Evolutionary conservation across 2,329 filamentous ascomycete genomes (phyloP).

Genomic region (Fusarium haematococcum): DNA sequence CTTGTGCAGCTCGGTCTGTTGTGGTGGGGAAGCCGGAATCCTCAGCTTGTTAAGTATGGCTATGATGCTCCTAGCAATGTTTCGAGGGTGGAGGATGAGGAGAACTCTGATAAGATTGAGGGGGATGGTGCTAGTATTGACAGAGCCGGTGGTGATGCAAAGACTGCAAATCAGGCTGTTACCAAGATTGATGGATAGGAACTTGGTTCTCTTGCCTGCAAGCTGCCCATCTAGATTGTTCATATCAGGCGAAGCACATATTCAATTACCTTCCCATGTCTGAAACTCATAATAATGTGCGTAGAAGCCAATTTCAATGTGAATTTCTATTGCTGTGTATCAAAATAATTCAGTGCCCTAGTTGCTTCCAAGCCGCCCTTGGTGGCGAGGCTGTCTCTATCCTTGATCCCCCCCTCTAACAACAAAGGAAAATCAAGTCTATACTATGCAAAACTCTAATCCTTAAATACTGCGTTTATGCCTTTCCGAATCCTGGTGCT

Average conservation of each 20-base stretch:
- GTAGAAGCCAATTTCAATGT: background rate
- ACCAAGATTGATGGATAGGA: conserved; percentile 11
- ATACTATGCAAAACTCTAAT: background rate
- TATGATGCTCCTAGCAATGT: conserved; percentile 30
- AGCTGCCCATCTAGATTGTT: background rate
- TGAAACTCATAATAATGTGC: rapidly evolving
- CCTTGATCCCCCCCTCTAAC: background rate
- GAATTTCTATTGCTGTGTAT: background rate
- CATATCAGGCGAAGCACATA: background rate
- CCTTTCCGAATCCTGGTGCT: background rate
- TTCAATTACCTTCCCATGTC: too few species aligned
- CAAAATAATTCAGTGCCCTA: background rate
- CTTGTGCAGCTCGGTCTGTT: conserved; percentile 47
- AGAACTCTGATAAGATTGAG: conserved; percentile 15
- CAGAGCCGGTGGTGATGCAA: background rate
- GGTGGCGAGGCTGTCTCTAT: background rate
- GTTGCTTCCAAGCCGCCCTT: background rate
- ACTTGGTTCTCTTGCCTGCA: background rate
- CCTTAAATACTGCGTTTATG: background rate
- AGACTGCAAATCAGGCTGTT: conserved; percentile 4
- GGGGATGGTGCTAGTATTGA: conserved; percentile 14
- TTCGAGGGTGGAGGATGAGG: conserved; percentile 34
- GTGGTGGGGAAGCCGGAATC: conserved; percentile 43
- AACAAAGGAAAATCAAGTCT: background rate
- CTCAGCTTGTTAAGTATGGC: conserved; percentile 31